Percentiles rank a stretch among this genome's conserved stretches.
phyloP scores from a whole-genome alignment of 371 early-diverging fungal species.

The Syncephalastrum racemosum region DNA sequence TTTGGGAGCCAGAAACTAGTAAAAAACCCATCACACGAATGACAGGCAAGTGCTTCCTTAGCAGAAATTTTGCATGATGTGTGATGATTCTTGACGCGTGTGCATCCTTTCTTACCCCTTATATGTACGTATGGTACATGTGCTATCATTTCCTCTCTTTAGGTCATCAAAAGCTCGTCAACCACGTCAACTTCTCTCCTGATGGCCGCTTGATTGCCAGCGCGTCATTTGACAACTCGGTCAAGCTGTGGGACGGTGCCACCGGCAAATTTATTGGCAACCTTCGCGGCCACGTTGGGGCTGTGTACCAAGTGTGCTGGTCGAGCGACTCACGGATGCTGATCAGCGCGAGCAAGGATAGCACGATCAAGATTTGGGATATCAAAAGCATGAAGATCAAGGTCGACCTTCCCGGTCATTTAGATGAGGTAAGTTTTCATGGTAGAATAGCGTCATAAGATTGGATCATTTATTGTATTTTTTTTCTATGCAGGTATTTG shows the following conservation, averaged over 20 bases:
- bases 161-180: constrained; percentile 97
- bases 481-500: constrained; percentile 63
- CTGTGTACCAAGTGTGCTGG: constrained; percentile 94
- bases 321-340: constrained; percentile 91
- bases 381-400: constrained; percentile 83
- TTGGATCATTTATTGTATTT: neutral
- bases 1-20: constrained; percentile 86
- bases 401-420: constrained; percentile 93
- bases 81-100: neutral
- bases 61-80: neutral
- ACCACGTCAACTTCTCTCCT: constrained; percentile 91
- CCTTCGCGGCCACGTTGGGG: constrained; percentile 91
- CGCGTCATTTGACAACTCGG: constrained; percentile 97
- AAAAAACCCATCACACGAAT: constrained; percentile 88
- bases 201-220: constrained; percentile 92
- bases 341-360: constrained; percentile 89
- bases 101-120: too few species aligned
- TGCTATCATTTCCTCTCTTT: neutral
- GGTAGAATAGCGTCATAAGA: neutral
- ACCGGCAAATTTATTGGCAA: constrained; percentile 93
- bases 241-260: constrained; percentile 95
- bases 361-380: constrained; percentile 94
- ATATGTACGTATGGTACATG: neutral
- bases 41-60: constrained; percentile 48
- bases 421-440: constrained; percentile 67